Percentiles rank a stretch among this genome's conserved stretches.
Evolutionary conservation across 192 early-diverging fungal species (phyloP).

Genomic region (Phlyctochytrium bullatum): DNA sequence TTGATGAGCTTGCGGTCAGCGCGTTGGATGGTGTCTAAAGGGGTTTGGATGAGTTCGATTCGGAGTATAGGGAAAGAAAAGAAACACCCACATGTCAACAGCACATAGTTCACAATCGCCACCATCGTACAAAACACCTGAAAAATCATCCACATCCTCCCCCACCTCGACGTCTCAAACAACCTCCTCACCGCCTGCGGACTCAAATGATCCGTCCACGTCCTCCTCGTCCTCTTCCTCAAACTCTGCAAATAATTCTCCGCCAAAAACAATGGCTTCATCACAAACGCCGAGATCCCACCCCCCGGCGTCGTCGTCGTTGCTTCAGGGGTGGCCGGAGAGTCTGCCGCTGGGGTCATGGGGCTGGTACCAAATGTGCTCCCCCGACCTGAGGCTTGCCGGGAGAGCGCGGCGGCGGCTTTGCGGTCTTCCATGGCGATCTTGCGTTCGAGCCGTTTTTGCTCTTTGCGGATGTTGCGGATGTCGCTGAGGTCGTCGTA

Average conservation of each 20-base stretch:
- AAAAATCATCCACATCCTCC: slow-evolving; percentile 53
- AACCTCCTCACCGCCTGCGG: slow-evolving; percentile 46
- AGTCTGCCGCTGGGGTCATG: too few species aligned
- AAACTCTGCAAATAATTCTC: slow-evolving; percentile 44
- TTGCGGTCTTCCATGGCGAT: neutral
- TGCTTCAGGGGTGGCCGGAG: too few species aligned
- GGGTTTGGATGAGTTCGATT: neutral
- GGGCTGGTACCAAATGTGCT: too few species aligned
- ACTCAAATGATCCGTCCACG: slow-evolving; percentile 42
- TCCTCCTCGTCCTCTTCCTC: slow-evolving; percentile 31
- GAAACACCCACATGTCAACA: slow-evolving; percentile 38
- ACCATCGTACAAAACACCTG: slow-evolving; percentile 46
- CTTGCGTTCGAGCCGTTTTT: slow-evolving; percentile 17
- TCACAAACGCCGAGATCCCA: slow-evolving; percentile 12
- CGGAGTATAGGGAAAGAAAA: neutral
- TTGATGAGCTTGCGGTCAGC: slow-evolving; percentile 40
- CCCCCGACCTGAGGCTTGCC: too few species aligned
- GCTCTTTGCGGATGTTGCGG: slow-evolving; percentile 53
- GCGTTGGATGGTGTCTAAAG: slow-evolving; percentile 27
- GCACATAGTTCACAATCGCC: slow-evolving; percentile 53
- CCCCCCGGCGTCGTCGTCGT: neutral
- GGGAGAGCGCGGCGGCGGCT: neutral
- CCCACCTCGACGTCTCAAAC: slow-evolving; percentile 36
- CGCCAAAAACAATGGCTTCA: slow-evolving; percentile 26
- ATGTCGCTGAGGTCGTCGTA: slow-evolving; percentile 49